These are phyloP conservation scores for Tuber aestivum DNA, from an alignment of 495 filamentous ascomycete genomes.

Conservation along the genomic window DNA sequence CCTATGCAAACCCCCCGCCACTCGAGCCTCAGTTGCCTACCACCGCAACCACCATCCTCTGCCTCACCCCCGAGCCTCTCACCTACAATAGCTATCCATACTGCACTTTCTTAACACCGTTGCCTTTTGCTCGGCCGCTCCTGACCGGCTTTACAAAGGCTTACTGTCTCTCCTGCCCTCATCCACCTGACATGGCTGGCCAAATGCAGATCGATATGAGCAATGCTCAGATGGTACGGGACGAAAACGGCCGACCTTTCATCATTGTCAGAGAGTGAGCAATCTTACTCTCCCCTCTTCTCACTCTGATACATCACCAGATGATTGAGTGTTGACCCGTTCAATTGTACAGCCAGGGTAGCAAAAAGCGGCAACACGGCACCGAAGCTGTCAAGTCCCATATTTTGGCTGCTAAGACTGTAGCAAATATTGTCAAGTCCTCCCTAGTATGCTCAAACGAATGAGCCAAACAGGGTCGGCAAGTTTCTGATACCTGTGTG, in stretches of 20 bases:
- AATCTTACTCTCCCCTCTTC: neutral
- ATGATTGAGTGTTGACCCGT: neutral
- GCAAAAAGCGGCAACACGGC: conserved; percentile 93
- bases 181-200: conserved; percentile 32
- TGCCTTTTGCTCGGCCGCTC: neutral
- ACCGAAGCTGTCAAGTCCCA: conserved; percentile 96
- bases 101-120: neutral
- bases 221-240: conserved; percentile 68
- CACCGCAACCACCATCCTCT: neutral
- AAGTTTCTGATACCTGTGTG: conserved; percentile 14
- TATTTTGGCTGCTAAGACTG: conserved; percentile 91
- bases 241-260: conserved; percentile 95
- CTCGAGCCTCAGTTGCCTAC: neutral
- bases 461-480: conserved; percentile 3
- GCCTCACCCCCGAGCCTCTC: neutral
- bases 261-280: conserved; percentile 97
- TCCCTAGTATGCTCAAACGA: conserved; percentile 55
- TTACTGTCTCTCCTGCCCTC: neutral
- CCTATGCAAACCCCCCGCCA: neutral
- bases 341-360: conserved; percentile 67
- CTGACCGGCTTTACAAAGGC: neutral
- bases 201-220: conserved; percentile 43
- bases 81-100: neutral
- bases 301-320: neutral
- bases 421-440: conserved; percentile 94